Base-by-base conservation (phyloP, 192 early-diverging fungal species). In the Umbelopsis vinacea region DNA sequence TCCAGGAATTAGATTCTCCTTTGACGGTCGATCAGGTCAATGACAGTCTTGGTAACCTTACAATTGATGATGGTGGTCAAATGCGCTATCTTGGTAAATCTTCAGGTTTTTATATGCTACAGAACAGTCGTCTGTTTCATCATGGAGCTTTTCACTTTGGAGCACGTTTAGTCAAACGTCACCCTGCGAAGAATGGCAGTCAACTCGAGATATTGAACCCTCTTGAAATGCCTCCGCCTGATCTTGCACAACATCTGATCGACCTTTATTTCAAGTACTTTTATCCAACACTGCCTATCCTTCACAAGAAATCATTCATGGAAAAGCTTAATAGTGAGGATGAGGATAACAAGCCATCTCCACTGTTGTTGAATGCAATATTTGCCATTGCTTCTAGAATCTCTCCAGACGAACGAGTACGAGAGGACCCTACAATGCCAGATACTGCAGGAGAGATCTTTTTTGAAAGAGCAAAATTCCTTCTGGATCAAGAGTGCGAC, bases 31-130 rank as follows among this genome's bases (percentile, higher is more conserved):
- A 57, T 37, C 26, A 37, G 57, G 23, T 88, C 38, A 85, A 88
- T 60, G 87, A 87, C 55, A 81, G 80, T 29, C 81, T 89, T 14
- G 88, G 86, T 6, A 85, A 84, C 37, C 67, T 94, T 38, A 82
- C 92, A 4, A 82, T 92, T 43, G 92, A 93, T 76, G 88, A 84
- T 35, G 85, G 83, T 37, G 92, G 91, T 23, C 88, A 89, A 9
- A 76, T 91, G 33, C 83, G 91, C n/a, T 94, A 92, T 70, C 77
- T 91, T 11, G 92, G 92, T 29, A 89, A 89, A 63, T 89, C 89
- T 50, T 92, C 91, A 29, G 92, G 92, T 26, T 85, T 90, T 74
- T 88, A 90, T 63, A 76, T 94, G n/a, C 81, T 94, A 23, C 88
- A 88, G 75, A 81, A 86, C 54, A 92, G 80, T 47, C 76, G 86